Conservation (phyloP, 1,139 yeast species). For the Debaryomycetaceae sp. region DNA sequence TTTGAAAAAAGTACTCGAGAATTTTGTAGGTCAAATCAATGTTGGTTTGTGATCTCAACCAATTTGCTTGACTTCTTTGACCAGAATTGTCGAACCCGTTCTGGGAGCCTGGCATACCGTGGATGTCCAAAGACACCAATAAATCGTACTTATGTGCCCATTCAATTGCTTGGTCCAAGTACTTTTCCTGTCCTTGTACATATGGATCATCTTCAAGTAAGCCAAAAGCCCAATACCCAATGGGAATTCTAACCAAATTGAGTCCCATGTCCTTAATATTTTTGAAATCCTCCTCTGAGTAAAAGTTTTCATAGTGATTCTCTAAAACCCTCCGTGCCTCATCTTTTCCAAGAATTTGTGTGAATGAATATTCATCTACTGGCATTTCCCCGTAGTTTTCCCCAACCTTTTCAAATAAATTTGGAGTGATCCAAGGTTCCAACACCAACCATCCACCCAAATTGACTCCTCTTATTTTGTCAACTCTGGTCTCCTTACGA, state of each 20-base stretch:
- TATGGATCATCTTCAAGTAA: conserved; percentile 18
- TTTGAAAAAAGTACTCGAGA: conserved; percentile 16
- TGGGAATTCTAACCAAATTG: conserved; percentile 22
- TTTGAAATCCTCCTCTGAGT: conserved; percentile 17
- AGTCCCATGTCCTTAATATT: conserved; percentile 17
- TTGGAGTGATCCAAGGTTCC: conserved; percentile 28
- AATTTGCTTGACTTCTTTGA: conserved; percentile 7
- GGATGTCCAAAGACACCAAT: conserved; percentile 21
- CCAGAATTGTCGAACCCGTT: conserved; percentile 30
- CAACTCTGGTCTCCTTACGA: background rate
- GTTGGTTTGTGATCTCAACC: conserved; percentile 14
- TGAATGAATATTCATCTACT: conserved; percentile 19
- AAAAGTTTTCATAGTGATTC: conserved; percentile 19
- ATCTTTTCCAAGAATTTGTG: conserved; percentile 12
- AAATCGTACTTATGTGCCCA: conserved; percentile 19
- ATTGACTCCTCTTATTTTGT: conserved; percentile 18
- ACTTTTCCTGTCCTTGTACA: conserved; percentile 21
- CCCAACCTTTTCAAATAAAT: conserved; percentile 15
- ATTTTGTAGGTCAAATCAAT: conserved; percentile 14
- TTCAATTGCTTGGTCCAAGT: conserved; percentile 20
- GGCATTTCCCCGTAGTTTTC: conserved; percentile 13
- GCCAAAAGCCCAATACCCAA: conserved; percentile 28
- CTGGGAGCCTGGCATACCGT: conserved; percentile 29
- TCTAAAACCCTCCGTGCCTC: conserved; percentile 10
- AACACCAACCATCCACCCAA: conserved; percentile 27